Evolutionary conservation across 306 rosid genomes (phyloP).

Genomic region (Cucurbita moschata): DNA sequence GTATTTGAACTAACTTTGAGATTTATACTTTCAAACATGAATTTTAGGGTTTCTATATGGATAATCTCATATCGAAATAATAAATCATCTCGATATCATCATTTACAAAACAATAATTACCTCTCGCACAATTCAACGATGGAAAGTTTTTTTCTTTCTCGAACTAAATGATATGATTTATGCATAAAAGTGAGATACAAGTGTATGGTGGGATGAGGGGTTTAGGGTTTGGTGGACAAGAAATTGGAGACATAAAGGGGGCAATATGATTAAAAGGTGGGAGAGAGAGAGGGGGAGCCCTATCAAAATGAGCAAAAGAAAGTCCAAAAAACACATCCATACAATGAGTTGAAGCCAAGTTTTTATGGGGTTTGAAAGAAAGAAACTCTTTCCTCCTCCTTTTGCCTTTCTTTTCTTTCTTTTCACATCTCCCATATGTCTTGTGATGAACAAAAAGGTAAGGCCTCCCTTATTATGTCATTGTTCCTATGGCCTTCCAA

Average conservation of each 20-base stretch:
- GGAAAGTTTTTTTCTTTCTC: neutral
- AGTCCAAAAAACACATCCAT: neutral
- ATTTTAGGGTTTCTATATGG: no score
- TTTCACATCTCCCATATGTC: neutral
- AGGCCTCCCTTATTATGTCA: neutral
- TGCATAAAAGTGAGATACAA: neutral
- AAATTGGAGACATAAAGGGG: neutral
- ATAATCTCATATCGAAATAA: no score
- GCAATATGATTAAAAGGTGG: slow-evolving; percentile 2
- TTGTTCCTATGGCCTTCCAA: neutral
- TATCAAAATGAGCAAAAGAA: neutral
- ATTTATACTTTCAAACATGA: no score
- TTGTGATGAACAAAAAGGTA: neutral
- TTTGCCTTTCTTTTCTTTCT: neutral
- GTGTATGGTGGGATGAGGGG: neutral
- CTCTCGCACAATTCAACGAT: neutral
- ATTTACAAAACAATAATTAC: neutral
- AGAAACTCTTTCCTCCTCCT: neutral
- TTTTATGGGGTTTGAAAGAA: neutral
- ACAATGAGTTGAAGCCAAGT: slow-evolving; percentile 4
- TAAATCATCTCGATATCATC: no score
- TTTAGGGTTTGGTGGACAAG: neutral
- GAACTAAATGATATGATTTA: neutral
- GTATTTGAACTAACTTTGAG: no score
- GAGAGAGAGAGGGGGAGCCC: neutral